Base-by-base conservation (phyloP, 1,284 basidiomycete genomes). In the Heterobasidion annosum region DNA sequence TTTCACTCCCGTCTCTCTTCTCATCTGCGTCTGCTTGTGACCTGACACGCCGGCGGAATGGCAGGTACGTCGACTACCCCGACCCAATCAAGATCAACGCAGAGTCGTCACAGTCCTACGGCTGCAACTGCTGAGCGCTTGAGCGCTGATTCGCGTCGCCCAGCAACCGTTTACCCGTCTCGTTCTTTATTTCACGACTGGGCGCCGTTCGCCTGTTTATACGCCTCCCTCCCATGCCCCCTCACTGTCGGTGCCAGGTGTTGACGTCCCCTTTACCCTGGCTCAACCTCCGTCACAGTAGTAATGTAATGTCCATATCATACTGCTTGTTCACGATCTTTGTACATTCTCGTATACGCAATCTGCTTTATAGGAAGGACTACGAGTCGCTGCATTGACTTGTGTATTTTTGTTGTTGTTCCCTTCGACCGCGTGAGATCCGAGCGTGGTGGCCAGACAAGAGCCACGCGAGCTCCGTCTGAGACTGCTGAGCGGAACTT, bases 81-180 rank as follows among this genome's bases (percentile, higher is more conserved):
- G 97, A 99, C 70, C 96, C 97, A 13, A 99, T 99, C 72, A 88
- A 93, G 70, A 93, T 99, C 70, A 93, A 98, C 71, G 85, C 89
- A 57, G 93, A 97, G 70, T 89, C 80, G 68, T 85, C 89, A 58
- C 94, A 96, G 79, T 91, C 79, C 71, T 91, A 92, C 66, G 92
- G 91, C 53, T 97, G 95, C 81, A 93, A 84, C 69, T 98, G 94
- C 74, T 97, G 67, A 82, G 64, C 48, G 37, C 32, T 44, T 37
- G 43, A 25, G 35, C 32, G 13, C 2, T 40, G 34, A 34, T 16
- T 32, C 46, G n/a, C 34, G 35, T 35, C 33, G 33, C 46, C 25
- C 35, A 16, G 34, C 42, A 52, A 18, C 42, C 15, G 32, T 44
- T 52, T 19, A 19, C 40, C 51, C 40, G 19, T 7, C 19, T 32